Evolutionary conservation across 345 rosid species (phyloP).

Genomic region (Eucalyptus sideroxylon): DNA sequence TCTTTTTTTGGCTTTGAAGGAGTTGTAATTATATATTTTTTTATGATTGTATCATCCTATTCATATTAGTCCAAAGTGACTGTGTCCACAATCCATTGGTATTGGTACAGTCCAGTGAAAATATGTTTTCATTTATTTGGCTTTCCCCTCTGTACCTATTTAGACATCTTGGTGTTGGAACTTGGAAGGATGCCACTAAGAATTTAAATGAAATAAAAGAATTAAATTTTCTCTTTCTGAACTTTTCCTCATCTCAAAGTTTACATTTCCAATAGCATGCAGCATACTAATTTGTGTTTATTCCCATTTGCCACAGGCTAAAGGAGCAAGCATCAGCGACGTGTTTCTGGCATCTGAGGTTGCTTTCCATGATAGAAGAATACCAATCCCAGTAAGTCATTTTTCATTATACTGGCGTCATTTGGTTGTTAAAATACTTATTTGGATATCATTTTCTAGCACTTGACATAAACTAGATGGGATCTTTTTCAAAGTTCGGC

Average conservation of each 20-base stretch:
- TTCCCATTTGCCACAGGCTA: slow-evolving; percentile 32
- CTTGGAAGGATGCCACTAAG: neutral
- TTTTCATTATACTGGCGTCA: neutral
- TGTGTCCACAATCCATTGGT: neutral
- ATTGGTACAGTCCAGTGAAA: neutral
- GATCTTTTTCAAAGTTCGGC: neutral
- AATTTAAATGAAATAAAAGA: neutral
- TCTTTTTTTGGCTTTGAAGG: neutral
- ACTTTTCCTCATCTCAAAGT: neutral
- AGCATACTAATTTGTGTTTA: neutral
- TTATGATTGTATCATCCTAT: neutral
- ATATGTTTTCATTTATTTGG: neutral
- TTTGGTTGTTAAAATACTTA: neutral
- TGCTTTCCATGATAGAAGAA: slow-evolving; percentile 95
- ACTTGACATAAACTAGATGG: neutral
- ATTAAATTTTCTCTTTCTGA: neutral
- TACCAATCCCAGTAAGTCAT: slow-evolving; percentile 72
- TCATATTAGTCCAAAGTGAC: neutral
- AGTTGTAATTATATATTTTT: neutral
- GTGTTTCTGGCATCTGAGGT: slow-evolving; percentile 54
- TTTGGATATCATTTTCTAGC: neutral
- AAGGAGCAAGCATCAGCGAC: slow-evolving; percentile 74
- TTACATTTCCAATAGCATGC: neutral
- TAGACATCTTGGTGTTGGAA: neutral
- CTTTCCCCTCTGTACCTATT: neutral